Conservation (phyloP, 192 early-diverging fungal genomes). For the Coemansia reversa region DNA sequence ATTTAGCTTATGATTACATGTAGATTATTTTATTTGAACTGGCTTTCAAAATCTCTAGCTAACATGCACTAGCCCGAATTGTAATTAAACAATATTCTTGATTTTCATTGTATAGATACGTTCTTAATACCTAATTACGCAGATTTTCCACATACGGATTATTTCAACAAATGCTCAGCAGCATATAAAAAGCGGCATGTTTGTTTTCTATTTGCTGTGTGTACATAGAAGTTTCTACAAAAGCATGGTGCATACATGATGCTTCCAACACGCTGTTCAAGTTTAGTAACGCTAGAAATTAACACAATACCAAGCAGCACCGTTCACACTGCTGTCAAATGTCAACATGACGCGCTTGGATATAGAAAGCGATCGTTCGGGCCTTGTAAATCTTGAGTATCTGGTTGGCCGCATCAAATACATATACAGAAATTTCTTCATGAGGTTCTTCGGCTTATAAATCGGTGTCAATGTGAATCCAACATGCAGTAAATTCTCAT, state of each 20-base stretch:
- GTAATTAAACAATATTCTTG: neutral
- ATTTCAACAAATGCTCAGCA: neutral
- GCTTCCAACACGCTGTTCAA: slow-evolving; percentile 24
- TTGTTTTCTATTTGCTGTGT: slow-evolving; percentile 10
- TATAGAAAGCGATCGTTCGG: slow-evolving; percentile 22
- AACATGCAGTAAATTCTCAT: neutral
- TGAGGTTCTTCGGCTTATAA: slow-evolving; percentile 24
- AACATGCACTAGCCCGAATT: neutral
- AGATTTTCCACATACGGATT: neutral
- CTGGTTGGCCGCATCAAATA: slow-evolving; percentile 24
- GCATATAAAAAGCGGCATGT: neutral
- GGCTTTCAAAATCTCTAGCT: neutral
- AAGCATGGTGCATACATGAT: slow-evolving; percentile 36
- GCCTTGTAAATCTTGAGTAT: slow-evolving; percentile 38
- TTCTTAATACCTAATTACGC: neutral
- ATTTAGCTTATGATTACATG: neutral
- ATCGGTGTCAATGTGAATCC: neutral
- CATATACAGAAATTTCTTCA: slow-evolving; percentile 27
- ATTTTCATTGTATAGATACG: neutral
- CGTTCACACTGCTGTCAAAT: slow-evolving; percentile 25
- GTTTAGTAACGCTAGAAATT: slow-evolving; percentile 16
- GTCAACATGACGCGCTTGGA: slow-evolving; percentile 25
- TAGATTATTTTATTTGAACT: neutral
- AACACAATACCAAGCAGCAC: slow-evolving; percentile 30
- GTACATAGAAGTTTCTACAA: slow-evolving; percentile 24